Evolutionary conservation across 305 asterid species (phyloP), one percentile per base, ranked within the genome.

Genomic region (Rubia tinctorum): DNA sequence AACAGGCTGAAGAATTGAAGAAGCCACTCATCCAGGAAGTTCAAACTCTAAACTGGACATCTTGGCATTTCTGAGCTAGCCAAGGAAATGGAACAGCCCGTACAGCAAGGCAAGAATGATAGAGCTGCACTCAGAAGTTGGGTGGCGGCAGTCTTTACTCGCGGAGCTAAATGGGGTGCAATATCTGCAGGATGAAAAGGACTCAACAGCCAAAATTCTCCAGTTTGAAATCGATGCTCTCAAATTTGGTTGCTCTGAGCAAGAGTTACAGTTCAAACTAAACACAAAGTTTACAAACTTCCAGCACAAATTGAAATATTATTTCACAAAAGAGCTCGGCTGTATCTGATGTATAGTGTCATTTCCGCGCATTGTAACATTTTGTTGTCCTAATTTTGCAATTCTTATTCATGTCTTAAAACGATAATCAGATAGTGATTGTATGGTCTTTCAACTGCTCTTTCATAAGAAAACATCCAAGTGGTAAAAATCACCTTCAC

Each of bases 181-280:
- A 73, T 64, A 63, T 80, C 75, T 82, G 68, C 40, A 79, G 77
- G 87, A 84, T 56, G 98, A 89, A 76, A 92, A 90, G 76, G 96
- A 88, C 69, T 58, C 39, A 17, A 34, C 80, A 10, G 77, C 83
- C 9, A 75, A 67, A 77, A 80, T 76, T 77, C 71, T 95, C 84
- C 90, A 76, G 78, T 63, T 63, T 12, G 87, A 92, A 77, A 69
- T 89, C 64, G 87, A 84, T 45, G 64, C 80, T 66, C 86, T 92
- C 70, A 87, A 78, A 71, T 27, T 27, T 27, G 30, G 30, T 27
- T 27, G 30, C 30, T 27, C 30, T 27, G 30, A 27, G 30, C 30
- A 27, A 27, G 30, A 27, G 30, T 27, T 27, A 27, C 30, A 27
- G 30, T 27, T 27, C 30, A 27, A 27, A 27, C 30, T 27, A 27